phyloP scores from a whole-genome alignment of 2,329 filamentous ascomycete genomes.

The Pyrenochaeta sp. region DNA sequence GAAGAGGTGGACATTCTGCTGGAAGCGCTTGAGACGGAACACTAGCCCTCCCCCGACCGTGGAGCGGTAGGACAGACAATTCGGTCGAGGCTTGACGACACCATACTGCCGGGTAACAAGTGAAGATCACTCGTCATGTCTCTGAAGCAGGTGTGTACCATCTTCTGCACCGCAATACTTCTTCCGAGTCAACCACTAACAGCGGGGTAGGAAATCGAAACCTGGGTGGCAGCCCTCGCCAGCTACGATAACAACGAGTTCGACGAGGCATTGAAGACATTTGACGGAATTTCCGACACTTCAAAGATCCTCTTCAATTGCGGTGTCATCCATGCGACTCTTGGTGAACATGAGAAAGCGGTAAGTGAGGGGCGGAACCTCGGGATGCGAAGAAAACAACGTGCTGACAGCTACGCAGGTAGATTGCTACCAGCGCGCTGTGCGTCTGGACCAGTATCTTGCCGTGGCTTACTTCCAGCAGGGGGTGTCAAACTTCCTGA shows the following conservation, averaged over 20 bases:
- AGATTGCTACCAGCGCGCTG: slow-evolving; percentile 91
- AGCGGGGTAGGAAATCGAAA: slow-evolving; percentile 86
- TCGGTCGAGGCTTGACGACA: slow-evolving; percentile 49
- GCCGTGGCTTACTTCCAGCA: slow-evolving; percentile 98
- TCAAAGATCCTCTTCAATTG: slow-evolving; percentile 99
- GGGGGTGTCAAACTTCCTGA: slow-evolving; percentile 95
- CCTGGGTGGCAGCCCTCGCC: slow-evolving; percentile 90
- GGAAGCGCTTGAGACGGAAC: slow-evolving; percentile 31
- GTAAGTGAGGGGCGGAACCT: slow-evolving; percentile 62
- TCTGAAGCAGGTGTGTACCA: slow-evolving; percentile 55
- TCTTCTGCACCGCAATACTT: slow-evolving; percentile 12
- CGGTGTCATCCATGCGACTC: slow-evolving; percentile 94
- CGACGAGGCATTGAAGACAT: slow-evolving; percentile 83
- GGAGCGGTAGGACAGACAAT: slow-evolving; percentile 33
- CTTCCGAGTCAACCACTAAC: slow-evolving; percentile 37
- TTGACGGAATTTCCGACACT: slow-evolving; percentile 89
- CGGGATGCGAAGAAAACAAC: slow-evolving; percentile 4
- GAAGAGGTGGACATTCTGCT: slow-evolving; percentile 20
- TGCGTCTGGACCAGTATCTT: slow-evolving; percentile 90
- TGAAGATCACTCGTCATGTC: slow-evolving; percentile 54
- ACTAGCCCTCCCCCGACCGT: slow-evolving; percentile 28
- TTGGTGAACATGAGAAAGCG: slow-evolving; percentile 95
- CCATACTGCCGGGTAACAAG: slow-evolving; percentile 52
- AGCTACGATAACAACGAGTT: slow-evolving; percentile 98
- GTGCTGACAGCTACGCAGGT: slow-evolving; percentile 66